phyloP scores from a whole-genome alignment of 2,329 filamentous ascomycete species.

The Hypoxylon sp. region DNA sequence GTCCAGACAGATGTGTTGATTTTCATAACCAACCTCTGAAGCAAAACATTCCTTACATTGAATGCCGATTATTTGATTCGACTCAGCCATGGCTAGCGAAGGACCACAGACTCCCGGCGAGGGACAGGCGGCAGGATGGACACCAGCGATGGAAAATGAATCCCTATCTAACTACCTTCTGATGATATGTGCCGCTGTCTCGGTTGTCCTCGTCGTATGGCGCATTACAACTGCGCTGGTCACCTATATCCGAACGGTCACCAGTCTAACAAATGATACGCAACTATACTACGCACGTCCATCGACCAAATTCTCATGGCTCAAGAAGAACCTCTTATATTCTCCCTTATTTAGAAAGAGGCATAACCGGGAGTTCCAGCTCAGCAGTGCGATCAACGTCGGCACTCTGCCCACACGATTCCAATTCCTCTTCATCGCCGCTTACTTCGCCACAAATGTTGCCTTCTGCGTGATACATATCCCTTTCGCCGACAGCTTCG shows the following conservation, averaged over 20 bases:
- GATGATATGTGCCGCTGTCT: conserved; percentile 74
- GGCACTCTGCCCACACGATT: conserved; percentile 86
- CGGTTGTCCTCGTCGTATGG: conserved; percentile 76
- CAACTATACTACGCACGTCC: conserved; percentile 83
- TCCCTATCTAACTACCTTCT: conserved; percentile 73
- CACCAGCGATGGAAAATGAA: conserved; percentile 63
- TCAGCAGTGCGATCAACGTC: conserved; percentile 77
- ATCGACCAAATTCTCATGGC: conserved; percentile 66
- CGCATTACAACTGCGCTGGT: conserved; percentile 72
- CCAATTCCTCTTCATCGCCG: conserved; percentile 77
- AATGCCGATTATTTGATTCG: conserved; percentile 13
- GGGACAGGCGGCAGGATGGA: conserved; percentile 55
- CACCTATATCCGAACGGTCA: conserved; percentile 79
- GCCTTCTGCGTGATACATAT: conserved; percentile 81
- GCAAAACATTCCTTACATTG: conserved; percentile 24
- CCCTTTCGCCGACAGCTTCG: conserved; percentile 66
- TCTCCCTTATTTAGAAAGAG: conserved; percentile 81
- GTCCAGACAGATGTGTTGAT: conserved; percentile 24
- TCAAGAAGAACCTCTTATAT: conserved; percentile 77
- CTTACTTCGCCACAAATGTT: conserved; percentile 81
- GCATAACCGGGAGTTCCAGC: conserved; percentile 81
- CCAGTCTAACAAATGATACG: conserved; percentile 82
- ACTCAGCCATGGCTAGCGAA: conserved; percentile 35
- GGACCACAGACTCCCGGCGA: conserved; percentile 43
- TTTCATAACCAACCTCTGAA: conserved; percentile 31